Conservation (phyloP, 192 early-diverging fungal genomes). For the Podila minutissima region DNA sequence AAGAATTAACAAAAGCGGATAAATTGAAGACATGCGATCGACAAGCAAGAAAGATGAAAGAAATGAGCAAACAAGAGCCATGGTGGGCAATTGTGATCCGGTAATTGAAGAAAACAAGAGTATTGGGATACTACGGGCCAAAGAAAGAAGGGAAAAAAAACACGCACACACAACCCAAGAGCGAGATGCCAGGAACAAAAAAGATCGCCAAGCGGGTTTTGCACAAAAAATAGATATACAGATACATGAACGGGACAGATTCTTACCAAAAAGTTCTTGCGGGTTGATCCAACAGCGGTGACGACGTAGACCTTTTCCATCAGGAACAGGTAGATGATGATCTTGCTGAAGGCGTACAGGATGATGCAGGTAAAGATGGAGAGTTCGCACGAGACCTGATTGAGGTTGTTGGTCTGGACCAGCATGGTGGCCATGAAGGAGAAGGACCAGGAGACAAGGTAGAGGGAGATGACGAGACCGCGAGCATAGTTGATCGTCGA, state of each 20-base stretch:
- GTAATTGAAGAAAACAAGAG: no score
- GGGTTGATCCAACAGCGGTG: slow-evolving; percentile 1
- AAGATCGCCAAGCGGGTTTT: no score
- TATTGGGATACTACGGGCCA: no score
- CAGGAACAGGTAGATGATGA: slow-evolving; percentile 50
- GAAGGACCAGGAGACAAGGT: slow-evolving; percentile 50
- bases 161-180: no score
- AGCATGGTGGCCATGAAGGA: slow-evolving; percentile 26
- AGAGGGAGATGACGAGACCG: slow-evolving; percentile 34
- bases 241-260: neutral
- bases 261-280: slow-evolving; percentile 26
- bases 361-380: slow-evolving; percentile 29
- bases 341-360: slow-evolving; percentile 36
- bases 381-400: neutral
- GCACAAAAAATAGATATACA: neutral
- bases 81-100: no score
- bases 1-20: neutral
- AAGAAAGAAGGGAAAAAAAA: no score
- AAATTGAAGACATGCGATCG: neutral
- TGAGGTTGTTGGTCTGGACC: slow-evolving; percentile 2
- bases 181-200: no score
- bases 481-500: slow-evolving; percentile 44
- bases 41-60: no score
- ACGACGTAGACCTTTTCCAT: slow-evolving; percentile 37
- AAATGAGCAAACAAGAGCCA: no score